Conservation (phyloP, 2,329 filamentous ascomycete genomes). For the Podosphaera xanthii region DNA sequence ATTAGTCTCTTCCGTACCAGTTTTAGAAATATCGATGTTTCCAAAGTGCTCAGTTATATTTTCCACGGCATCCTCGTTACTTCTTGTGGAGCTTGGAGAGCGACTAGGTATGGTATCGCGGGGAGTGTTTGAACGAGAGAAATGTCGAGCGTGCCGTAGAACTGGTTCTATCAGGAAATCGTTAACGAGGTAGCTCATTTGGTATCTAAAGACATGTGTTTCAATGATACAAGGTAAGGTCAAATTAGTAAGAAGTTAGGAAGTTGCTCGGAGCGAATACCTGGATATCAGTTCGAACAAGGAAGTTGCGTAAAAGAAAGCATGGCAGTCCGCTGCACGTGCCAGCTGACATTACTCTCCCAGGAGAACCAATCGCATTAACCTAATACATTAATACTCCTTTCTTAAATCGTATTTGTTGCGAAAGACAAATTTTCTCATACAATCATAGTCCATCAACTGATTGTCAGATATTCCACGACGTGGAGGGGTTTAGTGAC, state of each 20-base stretch:
- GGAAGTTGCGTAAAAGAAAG: neutral
- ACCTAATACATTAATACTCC: neutral
- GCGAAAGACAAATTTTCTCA: neutral
- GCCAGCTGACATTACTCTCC: neutral
- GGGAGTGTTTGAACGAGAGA: conserved; percentile 24
- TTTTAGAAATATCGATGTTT: conserved; percentile 1
- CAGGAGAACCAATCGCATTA: neutral
- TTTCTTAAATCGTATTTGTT: neutral
- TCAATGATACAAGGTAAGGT: neutral
- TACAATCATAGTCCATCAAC: too few relatives aligned
- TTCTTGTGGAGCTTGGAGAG: conserved; percentile 3
- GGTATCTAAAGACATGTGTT: conserved; percentile 6
- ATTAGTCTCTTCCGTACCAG: neutral
- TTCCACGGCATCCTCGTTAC: conserved; percentile 10
- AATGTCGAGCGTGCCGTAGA: conserved; percentile 37
- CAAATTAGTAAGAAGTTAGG: neutral
- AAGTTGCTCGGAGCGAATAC: neutral
- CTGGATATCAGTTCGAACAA: neutral
- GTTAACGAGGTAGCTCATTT: conserved; percentile 40
- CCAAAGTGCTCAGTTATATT: conserved; percentile 10
- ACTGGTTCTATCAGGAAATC: conserved; percentile 44
- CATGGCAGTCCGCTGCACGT: neutral
- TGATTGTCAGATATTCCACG: too few relatives aligned
- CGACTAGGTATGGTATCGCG: conserved; percentile 12
- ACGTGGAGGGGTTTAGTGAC: too few relatives aligned